Base-by-base conservation (phyloP, 805 yeast species). In the Pichia phayaonensis region DNA sequence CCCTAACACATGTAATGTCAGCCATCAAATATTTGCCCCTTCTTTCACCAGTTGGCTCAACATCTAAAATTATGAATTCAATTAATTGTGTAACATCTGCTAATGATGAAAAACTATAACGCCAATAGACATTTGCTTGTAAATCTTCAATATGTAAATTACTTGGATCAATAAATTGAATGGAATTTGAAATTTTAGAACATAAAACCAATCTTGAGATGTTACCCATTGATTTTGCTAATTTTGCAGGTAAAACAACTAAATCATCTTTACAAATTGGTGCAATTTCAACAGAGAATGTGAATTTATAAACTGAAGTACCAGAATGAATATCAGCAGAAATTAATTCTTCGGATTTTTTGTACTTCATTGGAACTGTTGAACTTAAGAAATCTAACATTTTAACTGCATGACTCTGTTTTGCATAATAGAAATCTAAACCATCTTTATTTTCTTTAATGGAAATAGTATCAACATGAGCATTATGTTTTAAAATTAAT, bases 241-340 rank as follows among this genome's bases (percentile, higher is more conserved):
- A 68, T 63, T 84, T 85, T 65, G 84, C 84, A 29, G 99, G 99
- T 57, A 94, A 73, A 34, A 92, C 88, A 24, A 94, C 96, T 59
- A 94, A 74, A 66, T 95, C 99, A 64, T 94, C 99, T 68, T 94
- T 86, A 78, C 99, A 94, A 42, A 95, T 82, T 20, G 99, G 99
- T 2, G 87, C 96, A 59, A 94, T 83, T 70, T 94, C 99, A 42
- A 92, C 86, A 21, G 97, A 88, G 64, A 76, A 92, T 8, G 97
- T 77, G 66, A 92, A 94, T 72, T 94, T 94, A 72, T 88, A 94
- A 50, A 83, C 79, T 24, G 95, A 80, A 21, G 85, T 74, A 62
- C 97, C 94, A 1, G 96, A 83, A 60, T 94, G 99, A 39, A 86
- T 89, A 74, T 95, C 97, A 52, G 83, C 84, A 53, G 95, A 84